Base-by-base conservation (phyloP, 306 rosid species). In the Lathyrus tuberosus region DNA sequence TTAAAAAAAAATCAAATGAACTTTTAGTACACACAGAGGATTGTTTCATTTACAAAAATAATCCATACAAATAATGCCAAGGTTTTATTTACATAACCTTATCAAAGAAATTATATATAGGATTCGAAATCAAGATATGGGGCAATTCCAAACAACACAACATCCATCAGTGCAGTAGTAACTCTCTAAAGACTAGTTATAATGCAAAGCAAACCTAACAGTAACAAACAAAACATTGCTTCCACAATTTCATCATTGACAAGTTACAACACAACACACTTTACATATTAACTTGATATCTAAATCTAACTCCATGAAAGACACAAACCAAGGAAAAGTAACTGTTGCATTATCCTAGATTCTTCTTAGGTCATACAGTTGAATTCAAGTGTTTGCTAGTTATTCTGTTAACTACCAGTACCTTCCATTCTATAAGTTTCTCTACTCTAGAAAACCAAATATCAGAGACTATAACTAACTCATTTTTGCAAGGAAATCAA, bases 151-250 rank as follows among this genome's bases (percentile, higher is more conserved):
- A 38, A 37, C 9, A 37, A 61, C 30, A 13, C 16, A 56, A 12
- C 62, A 57, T 15, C 44, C 65, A 15, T 15, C 42, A 3, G 64
- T 58, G 24, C 13, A 58, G 41, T 58, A 58, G 12, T 31, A 58
- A 14, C 10, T 14, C 43, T n/a, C 62, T 12, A 58, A 15, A 58
- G n/a, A 58, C 13, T 28, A 58, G 14, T 58, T n/a, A 31, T n/a
- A 58, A 6, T 10, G 41, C 64, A n/a, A 31, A 31, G 30, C 22
- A 14, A 31, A 58, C 24, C 42, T n/a, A n/a, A n/a, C n/a, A n/a
- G n/a, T n/a, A n/a, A n/a, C n/a, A n/a, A n/a, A n/a, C n/a, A n/a
- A n/a, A n/a, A 31, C 22, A 58, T 4, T 6, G 12, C 22, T 58
- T 28, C 63, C 63, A 58, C 18, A 28, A 6, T 28, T 57, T 57